Conservation (phyloP, 768 basidiomycete species). For the Termitomyces bulborhizus region DNA sequence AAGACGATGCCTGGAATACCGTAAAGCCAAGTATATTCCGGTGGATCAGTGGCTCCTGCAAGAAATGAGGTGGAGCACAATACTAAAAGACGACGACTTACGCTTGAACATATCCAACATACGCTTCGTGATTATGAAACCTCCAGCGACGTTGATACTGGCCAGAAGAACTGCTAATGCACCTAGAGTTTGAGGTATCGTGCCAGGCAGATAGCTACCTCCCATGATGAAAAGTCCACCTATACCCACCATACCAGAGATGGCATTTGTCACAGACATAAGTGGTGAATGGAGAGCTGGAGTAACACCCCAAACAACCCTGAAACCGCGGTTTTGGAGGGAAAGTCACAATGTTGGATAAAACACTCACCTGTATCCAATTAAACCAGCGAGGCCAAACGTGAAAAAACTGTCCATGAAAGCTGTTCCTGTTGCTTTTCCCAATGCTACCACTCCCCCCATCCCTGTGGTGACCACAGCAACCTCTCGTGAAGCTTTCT, state of each 20-base stretch:
- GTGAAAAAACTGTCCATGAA: constrained; percentile 91
- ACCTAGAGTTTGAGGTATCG: constrained; percentile 73
- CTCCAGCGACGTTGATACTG: constrained; percentile 83
- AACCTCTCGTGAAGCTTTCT: constrained; percentile 73
- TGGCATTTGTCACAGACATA: constrained; percentile 89
- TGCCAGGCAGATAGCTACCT: constrained; percentile 77
- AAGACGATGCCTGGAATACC: constrained; percentile 75
- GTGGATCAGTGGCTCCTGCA: constrained; percentile 74
- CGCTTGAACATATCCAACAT: constrained; percentile 95
- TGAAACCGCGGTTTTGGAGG: constrained; percentile 13
- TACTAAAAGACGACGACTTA: constrained; percentile 21
- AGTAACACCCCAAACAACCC: constrained; percentile 86
- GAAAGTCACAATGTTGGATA: background rate
- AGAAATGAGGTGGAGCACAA: background rate
- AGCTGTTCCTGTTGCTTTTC: constrained; percentile 71
- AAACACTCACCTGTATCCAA: constrained; percentile 52
- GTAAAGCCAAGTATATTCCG: constrained; percentile 84
- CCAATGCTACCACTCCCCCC: constrained; percentile 65
- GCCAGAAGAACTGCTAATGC: constrained; percentile 83
- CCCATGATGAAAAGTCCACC: constrained; percentile 91
- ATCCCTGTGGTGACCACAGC: constrained; percentile 70
- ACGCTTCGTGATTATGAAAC: constrained; percentile 84
- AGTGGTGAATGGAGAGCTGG: constrained; percentile 86
- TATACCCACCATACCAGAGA: constrained; percentile 54
- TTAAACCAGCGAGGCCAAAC: constrained; percentile 79